A percentile compares a stretch with the other conserved stretches of the same genome.
Evolutionary conservation across 176 grass and related monocot genomes (phyloP).

Genomic region (Alloteropsis semialata): DNA sequence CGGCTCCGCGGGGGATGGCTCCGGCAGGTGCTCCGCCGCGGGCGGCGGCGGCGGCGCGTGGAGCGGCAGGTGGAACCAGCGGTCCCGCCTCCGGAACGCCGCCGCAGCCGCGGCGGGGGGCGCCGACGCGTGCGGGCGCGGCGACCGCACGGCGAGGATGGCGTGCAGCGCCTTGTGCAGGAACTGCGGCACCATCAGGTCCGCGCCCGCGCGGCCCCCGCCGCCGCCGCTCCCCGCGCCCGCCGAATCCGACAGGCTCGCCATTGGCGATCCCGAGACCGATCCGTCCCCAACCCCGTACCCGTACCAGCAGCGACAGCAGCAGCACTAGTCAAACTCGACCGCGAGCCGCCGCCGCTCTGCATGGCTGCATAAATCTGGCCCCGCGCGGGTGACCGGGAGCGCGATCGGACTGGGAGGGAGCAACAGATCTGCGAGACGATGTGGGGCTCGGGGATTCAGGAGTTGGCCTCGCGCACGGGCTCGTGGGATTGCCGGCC

Average conservation of each 20-base stretch:
- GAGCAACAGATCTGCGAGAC: conserved; percentile 24
- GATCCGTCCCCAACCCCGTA: not conserved
- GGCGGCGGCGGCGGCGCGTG: conserved; percentile 55
- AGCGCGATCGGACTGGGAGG: conserved; percentile 9
- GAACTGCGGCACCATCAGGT: conserved; percentile 90
- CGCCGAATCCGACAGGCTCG: conserved; percentile 51
- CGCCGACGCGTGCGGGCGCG: conserved; percentile 30
- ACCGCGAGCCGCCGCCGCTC: conserved; percentile 18
- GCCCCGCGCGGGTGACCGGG: not conserved
- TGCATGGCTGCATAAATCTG: conserved; percentile 53
- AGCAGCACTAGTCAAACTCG: conserved; percentile 24
- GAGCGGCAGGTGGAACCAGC: conserved; percentile 81
- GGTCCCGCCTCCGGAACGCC: conserved; percentile 47
- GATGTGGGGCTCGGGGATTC: too few relatives aligned
- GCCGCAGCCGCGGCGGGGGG: not conserved
- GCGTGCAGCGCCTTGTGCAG: conserved; percentile 81
- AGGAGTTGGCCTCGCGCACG: not conserved
- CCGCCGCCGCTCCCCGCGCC: conserved; percentile 14
- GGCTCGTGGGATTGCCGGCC: not conserved
- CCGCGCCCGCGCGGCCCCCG: conserved; percentile 48
- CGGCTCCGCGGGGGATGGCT: conserved; percentile 42
- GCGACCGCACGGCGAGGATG: conserved; percentile 76
- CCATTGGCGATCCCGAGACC: conserved; percentile 35
- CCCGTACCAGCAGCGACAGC: not conserved
- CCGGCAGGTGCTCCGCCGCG: conserved; percentile 34